Percentiles rank a stretch among this genome's conserved stretches.
Conservation (phyloP, 1,139 yeast genomes). For the Debaryomycetaceae sp. region DNA sequence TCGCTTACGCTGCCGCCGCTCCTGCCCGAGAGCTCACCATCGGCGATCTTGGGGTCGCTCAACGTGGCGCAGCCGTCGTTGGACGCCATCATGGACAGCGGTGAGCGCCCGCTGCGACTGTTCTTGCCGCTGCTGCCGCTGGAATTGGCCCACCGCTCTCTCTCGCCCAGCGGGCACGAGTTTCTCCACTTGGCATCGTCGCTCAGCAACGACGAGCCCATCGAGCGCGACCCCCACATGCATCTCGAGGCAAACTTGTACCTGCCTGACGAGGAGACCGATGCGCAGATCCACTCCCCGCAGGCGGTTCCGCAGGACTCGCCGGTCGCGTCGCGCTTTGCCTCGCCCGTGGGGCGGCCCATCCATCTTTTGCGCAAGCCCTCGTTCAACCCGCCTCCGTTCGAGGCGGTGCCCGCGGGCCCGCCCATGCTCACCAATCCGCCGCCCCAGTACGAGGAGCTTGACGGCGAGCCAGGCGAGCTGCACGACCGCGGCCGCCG, state of each 20-base stretch:
- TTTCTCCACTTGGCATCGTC: conserved; percentile 29
- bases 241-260: conserved; percentile 59
- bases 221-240: conserved; percentile 37
- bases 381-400: conserved; percentile 40
- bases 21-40: no score
- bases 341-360: conserved; percentile 30
- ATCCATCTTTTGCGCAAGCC: conserved; percentile 34
- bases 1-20: conserved; percentile 31
- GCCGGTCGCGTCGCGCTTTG: conserved; percentile 33
- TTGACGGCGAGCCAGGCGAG: conserved; percentile 14
- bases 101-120: conserved; percentile 4
- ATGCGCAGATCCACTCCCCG: conserved; percentile 44
- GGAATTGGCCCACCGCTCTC: no score
- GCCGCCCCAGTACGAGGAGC: conserved; percentile 38
- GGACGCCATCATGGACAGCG: conserved; percentile 11
- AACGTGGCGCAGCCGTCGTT: conserved; percentile 8
- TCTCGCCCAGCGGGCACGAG: conserved; percentile 9
- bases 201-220: conserved; percentile 32
- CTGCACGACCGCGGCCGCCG: no score
- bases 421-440: conserved; percentile 22
- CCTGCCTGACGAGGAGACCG: conserved; percentile 45
- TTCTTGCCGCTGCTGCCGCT: no score
- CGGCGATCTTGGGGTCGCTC: no score
- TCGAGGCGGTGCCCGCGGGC: conserved; percentile 27
- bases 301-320: conserved; percentile 52